Base-by-base conservation (phyloP, 2,329 filamentous ascomycete species). In the Colletotrichum lini region DNA sequence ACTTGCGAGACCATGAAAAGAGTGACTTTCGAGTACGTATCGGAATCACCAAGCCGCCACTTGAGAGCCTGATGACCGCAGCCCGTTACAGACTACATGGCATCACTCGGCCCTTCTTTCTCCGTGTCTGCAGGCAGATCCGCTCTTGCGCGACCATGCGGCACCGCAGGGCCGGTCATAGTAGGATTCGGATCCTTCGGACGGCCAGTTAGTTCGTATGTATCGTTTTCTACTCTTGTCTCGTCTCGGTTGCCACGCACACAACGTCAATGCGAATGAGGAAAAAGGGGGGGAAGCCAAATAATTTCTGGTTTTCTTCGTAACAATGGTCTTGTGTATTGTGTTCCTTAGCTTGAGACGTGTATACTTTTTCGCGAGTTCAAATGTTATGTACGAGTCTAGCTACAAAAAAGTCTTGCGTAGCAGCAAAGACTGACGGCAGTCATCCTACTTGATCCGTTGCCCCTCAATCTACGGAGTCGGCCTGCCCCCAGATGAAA, bases 381-480 rank as follows among this genome's bases (percentile, higher is more conserved):
- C 40, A 47, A 56, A 18, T 63, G 65, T 12, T 66, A 72, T 76
- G 76, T 80, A 53, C 68, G 53, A 69, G 53, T 57, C 57, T 79
- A 80, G 80, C 80, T 77, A 79, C 80, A 79, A 80, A 76, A 23
- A 4, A 40, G n/a, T 2, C 42, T 9, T 15, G 12, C 38, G 81
- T 79, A 79, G 78, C 78, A 79, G 78, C 78, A 81, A 80, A 56
- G 52, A 79, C 79, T 75, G 86, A 89, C 88, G 86, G 83, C 86
- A 86, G 85, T 83, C 89, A 89, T 85, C 89, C 88, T 85, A 79
- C 87, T 91, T 90, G 85, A 85, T 88, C 88, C 87, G 80, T 87
- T 85, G 82, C 83, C 88, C 86, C 86, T 89, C 86, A 81, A 84
- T 87, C 85, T 86, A 83, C 82, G 78, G 78, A 79, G 75, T 73